Base-by-base conservation (phyloP, 139 green algal species). In the Trebouxia sp. region DNA sequence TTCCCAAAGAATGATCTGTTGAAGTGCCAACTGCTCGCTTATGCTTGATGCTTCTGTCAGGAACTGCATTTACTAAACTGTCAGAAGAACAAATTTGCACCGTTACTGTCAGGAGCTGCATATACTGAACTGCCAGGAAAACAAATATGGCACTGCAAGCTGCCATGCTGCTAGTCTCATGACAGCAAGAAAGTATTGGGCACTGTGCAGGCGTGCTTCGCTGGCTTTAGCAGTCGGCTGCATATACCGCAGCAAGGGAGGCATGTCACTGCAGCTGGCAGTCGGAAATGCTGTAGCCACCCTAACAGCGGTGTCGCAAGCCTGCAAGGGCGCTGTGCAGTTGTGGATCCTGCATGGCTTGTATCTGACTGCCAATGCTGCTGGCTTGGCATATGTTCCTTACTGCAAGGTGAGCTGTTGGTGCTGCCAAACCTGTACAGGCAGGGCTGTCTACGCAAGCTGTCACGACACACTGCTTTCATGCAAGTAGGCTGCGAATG, bases 261-360 rank as follows among this genome's bases (percentile, higher is more conserved):
- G 93, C 12, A 81, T 96, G 43, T 83, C 88, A 9, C 82, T 97
- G 65, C 90, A 92, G 82, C 50, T 82, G 8, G 80, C 87, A 5
- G 66, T 93, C 24, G 65, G 65, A 0, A 37, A 55, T 35, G 80
- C 84, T 22, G 87, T 84, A 26, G 88, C 88, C 1, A 90, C 87
- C 9, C 87, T 97, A 28, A 72, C 93, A 22, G 86, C 88, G 0
- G 84, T 91, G 6, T 90, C 88, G 2, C 80, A 80, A 8, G 81
- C 84, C 9, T 87, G 89, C 32, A 42, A 55, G 3, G 53, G 79
- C 50, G 43, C 62, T 45, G 79, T 84, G 43, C 82, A 75, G 50
- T 81, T 93, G 37, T 97, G 94, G 93, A 83, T 92, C 15, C 85
- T 97, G 56, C 95, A 98, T 76, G 89, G 86, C 66, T 87, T 98